A percentile compares a stretch with the other conserved stretches of the same genome.
These are phyloP conservation scores for Elsinoe ampelina DNA, from an alignment of 2,329 filamentous ascomycete genomes.

Conservation along the genomic window DNA sequence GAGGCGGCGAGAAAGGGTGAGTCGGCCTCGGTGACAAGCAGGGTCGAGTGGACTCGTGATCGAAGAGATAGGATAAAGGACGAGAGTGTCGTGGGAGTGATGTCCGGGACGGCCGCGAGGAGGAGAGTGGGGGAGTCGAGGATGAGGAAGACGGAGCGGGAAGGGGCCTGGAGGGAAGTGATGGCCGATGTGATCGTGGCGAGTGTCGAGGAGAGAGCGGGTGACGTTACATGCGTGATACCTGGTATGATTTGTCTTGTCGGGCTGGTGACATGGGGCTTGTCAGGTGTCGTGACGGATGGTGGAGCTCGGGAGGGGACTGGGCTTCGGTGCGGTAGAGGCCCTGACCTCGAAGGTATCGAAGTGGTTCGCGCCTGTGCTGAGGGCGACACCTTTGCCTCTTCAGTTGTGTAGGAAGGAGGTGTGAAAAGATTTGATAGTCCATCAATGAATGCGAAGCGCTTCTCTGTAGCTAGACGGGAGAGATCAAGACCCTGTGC, in stretches of 20 bases:
- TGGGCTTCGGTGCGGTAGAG: constrained; percentile 13
- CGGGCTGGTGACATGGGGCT: background rate
- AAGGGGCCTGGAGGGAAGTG: constrained; percentile 15
- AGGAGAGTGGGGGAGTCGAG: constrained; percentile 37
- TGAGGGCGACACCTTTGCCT: background rate
- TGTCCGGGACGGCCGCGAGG: constrained; percentile 27
- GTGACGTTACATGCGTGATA: constrained; percentile 21
- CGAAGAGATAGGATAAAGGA: constrained; percentile 25
- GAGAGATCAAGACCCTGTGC: constrained; percentile 61
- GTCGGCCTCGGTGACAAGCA: constrained; percentile 65
- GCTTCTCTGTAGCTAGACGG: constrained; percentile 45
- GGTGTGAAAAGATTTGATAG: constrained; percentile 48
- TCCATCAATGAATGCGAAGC: constrained; percentile 68
- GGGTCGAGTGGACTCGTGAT: constrained; percentile 53
- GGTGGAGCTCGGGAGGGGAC: background rate
- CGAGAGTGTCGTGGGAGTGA: constrained; percentile 23
- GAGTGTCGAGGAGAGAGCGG: constrained; percentile 23
- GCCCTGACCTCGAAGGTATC: background rate
- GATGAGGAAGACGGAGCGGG: constrained; percentile 32
- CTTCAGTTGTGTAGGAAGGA: constrained; percentile 20
- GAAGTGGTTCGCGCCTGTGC: background rate
- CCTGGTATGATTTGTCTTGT: background rate
- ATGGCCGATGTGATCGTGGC: constrained; percentile 24
- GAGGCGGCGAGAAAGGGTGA: constrained; percentile 52
- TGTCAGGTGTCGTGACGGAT: background rate